phyloP scores from a whole-genome alignment of 2,329 filamentous ascomycete genomes.

The Plenodomus biglobosus region DNA sequence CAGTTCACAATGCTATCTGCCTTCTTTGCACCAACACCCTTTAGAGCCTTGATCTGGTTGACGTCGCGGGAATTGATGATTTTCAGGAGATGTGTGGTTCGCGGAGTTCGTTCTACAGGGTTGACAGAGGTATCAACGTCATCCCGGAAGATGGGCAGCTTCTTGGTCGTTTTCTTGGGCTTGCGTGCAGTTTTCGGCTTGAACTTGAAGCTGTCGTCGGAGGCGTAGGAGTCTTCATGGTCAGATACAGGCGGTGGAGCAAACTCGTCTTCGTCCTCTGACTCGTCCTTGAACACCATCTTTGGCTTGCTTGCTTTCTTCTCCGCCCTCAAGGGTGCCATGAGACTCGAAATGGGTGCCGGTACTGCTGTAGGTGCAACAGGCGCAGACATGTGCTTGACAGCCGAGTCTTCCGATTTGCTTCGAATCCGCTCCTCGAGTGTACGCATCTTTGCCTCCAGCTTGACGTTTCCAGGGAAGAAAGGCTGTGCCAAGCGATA shows the following conservation, averaged over 20 bases:
- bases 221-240: conserved; percentile 44
- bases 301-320: conserved; percentile 26
- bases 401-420: conserved; percentile 39
- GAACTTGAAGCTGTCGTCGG: conserved; percentile 43
- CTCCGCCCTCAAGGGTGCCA: conserved; percentile 38
- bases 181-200: conserved; percentile 42
- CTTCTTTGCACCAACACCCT: conserved; percentile 73
- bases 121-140: conserved; percentile 12
- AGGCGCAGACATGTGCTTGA: conserved; percentile 20
- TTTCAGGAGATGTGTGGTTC: conserved; percentile 63
- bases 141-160: conserved; percentile 45
- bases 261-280: conserved; percentile 48
- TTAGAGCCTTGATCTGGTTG: conserved; percentile 64
- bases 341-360: conserved; percentile 33
- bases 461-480: conserved; percentile 82
- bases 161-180: conserved; percentile 35
- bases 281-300: conserved; percentile 15
- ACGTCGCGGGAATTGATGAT: conserved; percentile 75
- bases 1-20: conserved; percentile 58
- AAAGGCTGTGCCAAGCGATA: conserved; percentile 82
- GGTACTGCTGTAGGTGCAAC: conserved; percentile 3
- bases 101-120: conserved; percentile 51
- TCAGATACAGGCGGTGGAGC: conserved; percentile 40
- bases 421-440: conserved; percentile 55
- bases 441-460: conserved; percentile 58